Percentiles rank a stretch among this genome's conserved stretches.
Conservation (phyloP, 139 green algal species). For the Picochlorum sp. region DNA sequence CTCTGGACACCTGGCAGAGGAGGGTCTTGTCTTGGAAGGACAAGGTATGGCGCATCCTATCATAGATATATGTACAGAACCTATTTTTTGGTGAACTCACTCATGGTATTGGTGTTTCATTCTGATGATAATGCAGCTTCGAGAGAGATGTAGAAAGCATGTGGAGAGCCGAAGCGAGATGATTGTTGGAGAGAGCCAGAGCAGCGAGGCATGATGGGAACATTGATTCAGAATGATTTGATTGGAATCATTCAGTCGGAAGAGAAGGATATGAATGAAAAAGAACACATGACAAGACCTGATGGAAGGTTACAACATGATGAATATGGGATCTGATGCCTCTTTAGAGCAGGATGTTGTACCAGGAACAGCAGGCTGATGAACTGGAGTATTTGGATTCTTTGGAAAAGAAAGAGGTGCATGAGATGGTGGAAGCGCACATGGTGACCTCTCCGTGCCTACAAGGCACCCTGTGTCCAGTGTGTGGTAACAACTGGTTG, state of each 20-base stretch:
- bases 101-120: too few relatives aligned
- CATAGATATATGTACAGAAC: too few relatives aligned
- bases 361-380: background rate
- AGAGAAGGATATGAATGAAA: background rate
- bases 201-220: background rate
- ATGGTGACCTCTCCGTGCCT: background rate
- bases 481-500: constrained; percentile 16
- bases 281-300: background rate
- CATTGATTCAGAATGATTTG: background rate
- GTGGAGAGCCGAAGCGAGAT: too few relatives aligned
- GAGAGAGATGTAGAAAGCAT: too few relatives aligned
- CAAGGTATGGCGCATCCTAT: too few relatives aligned
- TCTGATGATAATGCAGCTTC: too few relatives aligned
- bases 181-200: too few relatives aligned
- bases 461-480: constrained; percentile 30
- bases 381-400: constrained; percentile 13
- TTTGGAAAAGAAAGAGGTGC: constrained; percentile 9
- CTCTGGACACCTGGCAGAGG: too few relatives aligned
- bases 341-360: constrained; percentile 1
- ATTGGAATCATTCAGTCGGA: background rate
- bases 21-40: too few relatives aligned
- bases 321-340: constrained; percentile 19
- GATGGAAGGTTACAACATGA: background rate
- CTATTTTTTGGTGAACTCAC: too few relatives aligned
- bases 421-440: constrained; percentile 5